These are phyloP conservation scores for Conringia planisiliqua DNA, from an alignment of 345 rosid species.

Conservation along the genomic window DNA sequence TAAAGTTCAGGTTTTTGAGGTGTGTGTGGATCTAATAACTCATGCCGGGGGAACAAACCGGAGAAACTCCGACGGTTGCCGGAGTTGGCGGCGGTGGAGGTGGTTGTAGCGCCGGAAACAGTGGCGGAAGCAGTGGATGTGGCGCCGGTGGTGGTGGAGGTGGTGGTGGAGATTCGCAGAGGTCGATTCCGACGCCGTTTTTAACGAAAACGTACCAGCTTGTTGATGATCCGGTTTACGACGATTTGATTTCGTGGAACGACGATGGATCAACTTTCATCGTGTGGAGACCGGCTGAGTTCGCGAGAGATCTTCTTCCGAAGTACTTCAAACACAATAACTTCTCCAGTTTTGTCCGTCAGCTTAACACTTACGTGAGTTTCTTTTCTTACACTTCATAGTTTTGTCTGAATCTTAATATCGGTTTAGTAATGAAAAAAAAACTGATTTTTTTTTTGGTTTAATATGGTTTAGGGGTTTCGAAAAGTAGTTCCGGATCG, in stretches of 20 bases:
- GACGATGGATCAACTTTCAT: conserved; percentile 84
- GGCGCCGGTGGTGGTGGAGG: conserved; percentile 26
- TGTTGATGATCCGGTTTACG: conserved; percentile 68
- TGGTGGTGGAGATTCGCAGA: conserved; percentile 53
- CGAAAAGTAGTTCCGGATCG: conserved; percentile 91
- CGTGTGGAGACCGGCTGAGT: conserved; percentile 94
- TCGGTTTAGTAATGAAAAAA: background rate
- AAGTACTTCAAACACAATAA: conserved; percentile 93
- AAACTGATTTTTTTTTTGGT: background rate
- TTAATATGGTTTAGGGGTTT: conserved; percentile 55
- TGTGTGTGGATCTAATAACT: conserved; percentile 13
- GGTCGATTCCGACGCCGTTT: conserved; percentile 90
- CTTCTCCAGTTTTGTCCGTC: conserved; percentile 95
- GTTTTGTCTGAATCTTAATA: background rate
- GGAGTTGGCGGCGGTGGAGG: conserved; percentile 32
- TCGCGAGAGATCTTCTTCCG: conserved; percentile 90
- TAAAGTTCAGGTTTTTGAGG: conserved; percentile 34
- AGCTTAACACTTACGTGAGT: conserved; percentile 93
- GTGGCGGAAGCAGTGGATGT: conserved; percentile 35
- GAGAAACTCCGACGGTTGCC: conserved; percentile 45
- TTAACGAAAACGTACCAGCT: conserved; percentile 82
- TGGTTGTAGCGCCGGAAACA: conserved; percentile 35
- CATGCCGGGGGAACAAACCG: conserved; percentile 69
- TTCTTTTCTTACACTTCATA: background rate
- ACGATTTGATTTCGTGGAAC: conserved; percentile 86